Evolutionary conservation across 345 rosid genomes (phyloP), one percentile per base, ranked within the genome.

Genomic region (Trapa incisa): DNA sequence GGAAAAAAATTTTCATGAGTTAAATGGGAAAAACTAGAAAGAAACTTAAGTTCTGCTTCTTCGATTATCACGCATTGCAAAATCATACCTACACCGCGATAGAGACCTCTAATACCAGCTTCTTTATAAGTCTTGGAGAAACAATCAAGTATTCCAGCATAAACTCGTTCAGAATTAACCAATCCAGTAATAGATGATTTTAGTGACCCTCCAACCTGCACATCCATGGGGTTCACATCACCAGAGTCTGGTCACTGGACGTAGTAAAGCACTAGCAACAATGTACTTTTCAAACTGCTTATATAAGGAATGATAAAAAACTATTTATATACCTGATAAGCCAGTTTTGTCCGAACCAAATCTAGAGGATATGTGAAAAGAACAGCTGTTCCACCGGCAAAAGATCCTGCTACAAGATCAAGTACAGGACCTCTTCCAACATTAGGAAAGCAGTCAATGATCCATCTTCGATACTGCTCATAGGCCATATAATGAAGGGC

Each of bases 401-500:
- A 81, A 39, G 96, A 93, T 74, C 96, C 96, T 35, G 97, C 96
- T 9, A 87, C 86, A 47, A 93, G 94, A 84, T 90, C 98, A 56
- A 90, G 98, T 36, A 81, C 83, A 50, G 97, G 94, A 47, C 97
- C 97, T 71, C 92, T 88, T 22, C 82, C 85, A 57, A 79, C 69
- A 64, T 82, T 80, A 15, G 92, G 94, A 69, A 81, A 82, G 62
- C 75, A 50, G 6, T 58, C 71, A 71, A 93, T 90, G 72, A 90
- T 90, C 96, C 94, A 93, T 79, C 96, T 84, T 32, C 98, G 83
- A 68, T 93, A 90, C 73, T 93, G 83, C 65, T 93, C 98, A 47
- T 93, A 93, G 65, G 96, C 78, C 98, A 90, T 93, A 70, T 87
- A 93, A 78, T 93, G 97, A 72, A 90, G 96, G 5, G 96, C 98